These are phyloP conservation scores for Metschnikowia rubicola DNA, from an alignment of 805 yeast species.

Conservation along the genomic window DNA sequence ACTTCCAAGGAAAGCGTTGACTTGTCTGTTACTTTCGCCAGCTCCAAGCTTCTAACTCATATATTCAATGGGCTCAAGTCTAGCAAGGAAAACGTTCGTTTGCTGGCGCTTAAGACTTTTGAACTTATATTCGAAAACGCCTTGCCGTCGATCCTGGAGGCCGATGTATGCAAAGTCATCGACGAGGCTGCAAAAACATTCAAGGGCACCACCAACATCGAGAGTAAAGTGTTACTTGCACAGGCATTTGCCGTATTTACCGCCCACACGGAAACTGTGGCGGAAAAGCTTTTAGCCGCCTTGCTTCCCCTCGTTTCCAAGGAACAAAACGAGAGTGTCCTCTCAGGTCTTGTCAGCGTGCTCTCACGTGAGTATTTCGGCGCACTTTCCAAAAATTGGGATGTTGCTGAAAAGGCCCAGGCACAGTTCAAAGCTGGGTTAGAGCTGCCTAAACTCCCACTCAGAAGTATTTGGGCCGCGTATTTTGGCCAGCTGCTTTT, in stretches of 20 bases:
- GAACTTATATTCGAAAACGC: conserved; percentile 20
- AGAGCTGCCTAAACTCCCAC: conserved; percentile 56
- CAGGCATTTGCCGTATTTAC: conserved; percentile 38
- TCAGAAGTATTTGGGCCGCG: conserved; percentile 67
- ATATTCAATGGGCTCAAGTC: conserved; percentile 60
- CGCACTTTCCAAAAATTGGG: conserved; percentile 5
- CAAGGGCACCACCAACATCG: conserved; percentile 57
- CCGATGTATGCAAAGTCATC: conserved; percentile 33
- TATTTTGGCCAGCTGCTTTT: conserved; percentile 40
- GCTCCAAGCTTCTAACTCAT: conserved; percentile 47
- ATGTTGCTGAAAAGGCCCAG: conserved; percentile 17
- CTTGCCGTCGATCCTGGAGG: conserved; percentile 12
- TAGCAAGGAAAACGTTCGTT: conserved; percentile 63
- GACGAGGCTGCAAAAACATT: conserved; percentile 55
- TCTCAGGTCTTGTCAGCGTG: conserved; percentile 47
- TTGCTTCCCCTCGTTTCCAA: conserved; percentile 56
- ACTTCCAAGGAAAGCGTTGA: conserved; percentile 28
- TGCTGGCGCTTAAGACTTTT: conserved; percentile 40
- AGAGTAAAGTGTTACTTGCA: conserved; percentile 57
- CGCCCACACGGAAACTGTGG: conserved; percentile 13
- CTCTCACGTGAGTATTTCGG: conserved; percentile 44
- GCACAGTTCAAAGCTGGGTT: conserved; percentile 54
- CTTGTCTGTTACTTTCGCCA: conserved; percentile 34
- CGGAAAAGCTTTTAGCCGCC: conserved; percentile 35
- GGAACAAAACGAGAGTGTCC: conserved; percentile 71